Conservation (phyloP, 2,329 filamentous ascomycete species). For the Neodidymelliopsis sp. region DNA sequence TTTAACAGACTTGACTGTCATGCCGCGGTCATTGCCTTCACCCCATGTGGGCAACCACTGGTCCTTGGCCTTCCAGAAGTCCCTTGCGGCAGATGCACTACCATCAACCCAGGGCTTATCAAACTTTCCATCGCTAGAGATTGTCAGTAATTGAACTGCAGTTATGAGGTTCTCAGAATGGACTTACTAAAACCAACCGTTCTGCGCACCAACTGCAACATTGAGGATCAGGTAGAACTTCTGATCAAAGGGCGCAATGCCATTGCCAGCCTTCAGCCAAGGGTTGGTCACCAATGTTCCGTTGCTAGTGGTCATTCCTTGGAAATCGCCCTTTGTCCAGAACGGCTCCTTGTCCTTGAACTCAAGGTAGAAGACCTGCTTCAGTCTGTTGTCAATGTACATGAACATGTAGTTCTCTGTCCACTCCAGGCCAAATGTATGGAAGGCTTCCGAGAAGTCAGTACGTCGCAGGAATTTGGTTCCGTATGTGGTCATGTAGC, state of each 20-base stretch:
- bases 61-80: constrained; percentile 48
- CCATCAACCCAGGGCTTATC: constrained; percentile 73
- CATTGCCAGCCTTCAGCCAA: constrained; percentile 68
- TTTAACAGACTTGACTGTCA: constrained; percentile 73
- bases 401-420: constrained; percentile 85
- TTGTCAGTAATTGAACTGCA: constrained; percentile 34
- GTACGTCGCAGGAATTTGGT: constrained; percentile 64
- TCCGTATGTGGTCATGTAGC: constrained; percentile 32
- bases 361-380: constrained; percentile 78
- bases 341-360: constrained; percentile 64
- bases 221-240: constrained; percentile 79
- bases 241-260: constrained; percentile 75
- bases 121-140: constrained; percentile 55
- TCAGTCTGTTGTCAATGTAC: constrained; percentile 78
- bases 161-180: constrained; percentile 49
- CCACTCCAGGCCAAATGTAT: constrained; percentile 76
- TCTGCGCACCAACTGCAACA: constrained; percentile 77
- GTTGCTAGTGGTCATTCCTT: constrained; percentile 65
- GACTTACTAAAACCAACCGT: constrained; percentile 74
- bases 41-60: constrained; percentile 76
- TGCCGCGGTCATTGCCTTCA: constrained; percentile 58
- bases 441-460: constrained; percentile 71
- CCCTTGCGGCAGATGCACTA: constrained; percentile 28
- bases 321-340: constrained; percentile 73
- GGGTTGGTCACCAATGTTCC: constrained; percentile 68